Conservation (phyloP, 2,329 filamentous ascomycete species). For the Colletotrichum cereale region DNA sequence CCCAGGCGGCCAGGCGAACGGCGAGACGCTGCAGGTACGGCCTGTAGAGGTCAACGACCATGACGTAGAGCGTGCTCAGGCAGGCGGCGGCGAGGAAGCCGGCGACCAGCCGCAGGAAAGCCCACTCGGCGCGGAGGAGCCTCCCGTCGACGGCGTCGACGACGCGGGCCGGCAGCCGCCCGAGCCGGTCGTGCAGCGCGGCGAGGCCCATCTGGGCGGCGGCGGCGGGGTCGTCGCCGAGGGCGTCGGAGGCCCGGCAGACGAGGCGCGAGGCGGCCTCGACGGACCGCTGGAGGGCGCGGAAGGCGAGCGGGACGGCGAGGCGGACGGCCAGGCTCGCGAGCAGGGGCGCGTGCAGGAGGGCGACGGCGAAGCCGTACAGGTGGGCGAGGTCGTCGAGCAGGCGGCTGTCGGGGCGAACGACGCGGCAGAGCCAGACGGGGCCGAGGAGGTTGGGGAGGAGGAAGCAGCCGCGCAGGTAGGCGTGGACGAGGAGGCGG, state of each 20-base stretch:
- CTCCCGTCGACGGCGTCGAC: slow-evolving; percentile 7
- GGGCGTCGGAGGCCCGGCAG: not conserved
- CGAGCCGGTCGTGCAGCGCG: not conserved
- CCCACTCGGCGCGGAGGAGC: slow-evolving; percentile 7
- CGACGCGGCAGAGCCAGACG: slow-evolving; percentile 4
- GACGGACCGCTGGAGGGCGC: not conserved
- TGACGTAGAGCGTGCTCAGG: slow-evolving; percentile 42
- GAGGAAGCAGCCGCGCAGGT: slow-evolving; percentile 28
- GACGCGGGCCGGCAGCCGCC: not conserved
- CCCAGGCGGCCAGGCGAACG: not conserved
- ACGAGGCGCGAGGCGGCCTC: not conserved
- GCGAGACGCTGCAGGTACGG: slow-evolving; percentile 1
- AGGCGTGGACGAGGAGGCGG: slow-evolving; percentile 18
- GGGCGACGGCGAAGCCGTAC: slow-evolving; percentile 30
- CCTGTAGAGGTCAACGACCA: slow-evolving; percentile 12
- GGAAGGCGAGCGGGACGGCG: not conserved
- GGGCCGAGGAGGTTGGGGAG: slow-evolving; percentile 29
- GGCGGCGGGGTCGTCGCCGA: slow-evolving; percentile 1
- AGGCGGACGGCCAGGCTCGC: not conserved
- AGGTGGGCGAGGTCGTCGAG: slow-evolving; percentile 29
- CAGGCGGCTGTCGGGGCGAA: not conserved
- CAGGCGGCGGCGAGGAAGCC: slow-evolving; percentile 39
- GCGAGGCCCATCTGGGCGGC: not conserved
- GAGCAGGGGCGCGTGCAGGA: slow-evolving; percentile 21
- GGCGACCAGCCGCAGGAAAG: slow-evolving; percentile 7